phyloP scores from a whole-genome alignment of 768 basidiomycete species.

The Crucibulum laeve region DNA sequence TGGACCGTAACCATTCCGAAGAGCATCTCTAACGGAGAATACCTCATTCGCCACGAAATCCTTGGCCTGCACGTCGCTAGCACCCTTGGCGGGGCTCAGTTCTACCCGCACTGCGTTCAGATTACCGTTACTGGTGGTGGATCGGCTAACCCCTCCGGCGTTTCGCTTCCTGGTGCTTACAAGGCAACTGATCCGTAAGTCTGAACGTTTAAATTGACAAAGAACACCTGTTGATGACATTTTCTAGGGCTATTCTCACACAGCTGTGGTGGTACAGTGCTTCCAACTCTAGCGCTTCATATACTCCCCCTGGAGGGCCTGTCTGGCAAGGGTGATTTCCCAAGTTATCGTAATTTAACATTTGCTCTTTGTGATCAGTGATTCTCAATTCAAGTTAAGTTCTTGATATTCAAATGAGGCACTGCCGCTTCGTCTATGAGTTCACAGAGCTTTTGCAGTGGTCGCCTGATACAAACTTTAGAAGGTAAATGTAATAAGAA shows the following conservation, averaged over 20 bases:
- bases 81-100: slow-evolving; percentile 31
- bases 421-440: too few species aligned
- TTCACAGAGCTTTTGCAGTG: too few species aligned
- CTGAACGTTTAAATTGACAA: too few species aligned
- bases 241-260: neutral
- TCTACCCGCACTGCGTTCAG: slow-evolving; percentile 31
- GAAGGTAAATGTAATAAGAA: too few species aligned
- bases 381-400: too few species aligned
- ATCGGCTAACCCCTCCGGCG: slow-evolving; percentile 24
- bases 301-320: slow-evolving; percentile 2
- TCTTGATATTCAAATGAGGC: too few species aligned
- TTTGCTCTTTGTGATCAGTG: too few species aligned
- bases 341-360: neutral
- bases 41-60: slow-evolving; percentile 28
- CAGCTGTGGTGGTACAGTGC: slow-evolving; percentile 9
- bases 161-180: slow-evolving; percentile 34
- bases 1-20: slow-evolving; percentile 25
- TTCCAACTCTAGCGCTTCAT: slow-evolving; percentile 7
- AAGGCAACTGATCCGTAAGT: slow-evolving; percentile 22
- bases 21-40: slow-evolving; percentile 28
- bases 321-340: neutral
- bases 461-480: too few species aligned
- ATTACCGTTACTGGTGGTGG: slow-evolving; percentile 29
- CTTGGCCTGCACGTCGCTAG: slow-evolving; percentile 31
- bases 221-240: neutral